Evolutionary conservation across 2,329 filamentous ascomycete species (phyloP), one percentile per base, ranked within the genome.

Genomic region (Beauveria caledonica): DNA sequence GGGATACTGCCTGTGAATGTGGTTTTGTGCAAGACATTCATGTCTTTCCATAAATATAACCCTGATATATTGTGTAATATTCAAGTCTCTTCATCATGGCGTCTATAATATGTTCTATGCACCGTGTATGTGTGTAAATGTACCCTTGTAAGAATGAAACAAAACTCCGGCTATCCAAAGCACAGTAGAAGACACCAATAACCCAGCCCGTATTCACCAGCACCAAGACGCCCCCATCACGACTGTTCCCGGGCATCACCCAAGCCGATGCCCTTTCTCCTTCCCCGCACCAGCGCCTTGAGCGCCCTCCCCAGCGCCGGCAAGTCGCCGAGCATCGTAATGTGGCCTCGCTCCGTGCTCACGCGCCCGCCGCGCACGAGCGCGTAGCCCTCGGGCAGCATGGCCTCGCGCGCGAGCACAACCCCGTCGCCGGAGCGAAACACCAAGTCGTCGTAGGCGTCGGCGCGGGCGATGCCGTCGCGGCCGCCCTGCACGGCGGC

Each of bases 351-450:
- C 65, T 96, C 90, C 58, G 87, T 92, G 66, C 85, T 87, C 13
- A 96, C 84, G 19, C 90, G 77, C 0, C 92, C 92, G 13, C 86
- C 87, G 50, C 81, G 84, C 1, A 87, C 90, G 40, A 89, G 78
- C 53, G 82, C 80, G 70, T 96, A 97, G 0, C 92, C 92, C 2
- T 83, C 76, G 0, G 92, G 92, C 48, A 95, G 73, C 89, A 95
- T 93, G 0, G 92, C 89, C 63, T 93, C 90, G 55, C 85, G 85
- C 0, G 92, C 90, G 7, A 97, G 80, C 59, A 93, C 91, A 0
- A 97, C 92, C 0, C 92, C 93, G 70, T 97, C 92, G 2, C 92
- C 92, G 23, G 87, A 87, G 0, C 89, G 88, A 74, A 97, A 97
- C 0, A 90, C 83, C 2, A 97, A 79, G 66, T 95, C 87, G 65